Conservation (phyloP, 768 basidiomycete species). For the Tephrocybe sp. region DNA sequence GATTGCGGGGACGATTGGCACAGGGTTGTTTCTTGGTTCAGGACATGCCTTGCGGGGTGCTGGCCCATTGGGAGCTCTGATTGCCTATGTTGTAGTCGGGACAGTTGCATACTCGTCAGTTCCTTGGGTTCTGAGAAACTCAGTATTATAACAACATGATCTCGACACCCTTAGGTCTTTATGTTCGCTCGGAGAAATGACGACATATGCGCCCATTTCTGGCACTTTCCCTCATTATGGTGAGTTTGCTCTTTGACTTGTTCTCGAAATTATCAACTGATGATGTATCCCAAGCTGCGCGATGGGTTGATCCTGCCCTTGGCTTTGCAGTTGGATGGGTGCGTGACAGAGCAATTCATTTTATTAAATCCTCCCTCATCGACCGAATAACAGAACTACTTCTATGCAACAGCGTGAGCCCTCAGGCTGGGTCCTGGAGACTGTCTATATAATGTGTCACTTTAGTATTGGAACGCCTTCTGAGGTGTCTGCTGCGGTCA, state of each 20-base stretch:
- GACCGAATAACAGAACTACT: conserved; percentile 33
- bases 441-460: background rate
- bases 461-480: conserved; percentile 61
- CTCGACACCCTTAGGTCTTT: conserved; percentile 37
- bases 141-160: background rate
- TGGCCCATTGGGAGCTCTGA: conserved; percentile 64
- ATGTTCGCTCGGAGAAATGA: conserved; percentile 75
- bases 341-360: conserved; percentile 13
- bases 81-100: conserved; percentile 63
- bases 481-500: conserved; percentile 71
- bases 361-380: background rate
- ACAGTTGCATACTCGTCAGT: conserved; percentile 63
- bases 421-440: background rate
- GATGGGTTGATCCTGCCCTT: conserved; percentile 58
- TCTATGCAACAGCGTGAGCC: conserved; percentile 38
- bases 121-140: background rate
- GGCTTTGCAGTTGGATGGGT: conserved; percentile 60
- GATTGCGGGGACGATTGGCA: conserved; percentile 77
- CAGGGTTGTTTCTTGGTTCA: conserved; percentile 72
- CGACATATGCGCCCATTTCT: conserved; percentile 74
- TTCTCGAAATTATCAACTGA: background rate
- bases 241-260: conserved; percentile 12
- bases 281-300: conserved; percentile 32
- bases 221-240: conserved; percentile 77
- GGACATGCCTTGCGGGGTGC: conserved; percentile 56